phyloP scores from a whole-genome alignment of 1,284 basidiomycete genomes.

The Ustilago curta region DNA sequence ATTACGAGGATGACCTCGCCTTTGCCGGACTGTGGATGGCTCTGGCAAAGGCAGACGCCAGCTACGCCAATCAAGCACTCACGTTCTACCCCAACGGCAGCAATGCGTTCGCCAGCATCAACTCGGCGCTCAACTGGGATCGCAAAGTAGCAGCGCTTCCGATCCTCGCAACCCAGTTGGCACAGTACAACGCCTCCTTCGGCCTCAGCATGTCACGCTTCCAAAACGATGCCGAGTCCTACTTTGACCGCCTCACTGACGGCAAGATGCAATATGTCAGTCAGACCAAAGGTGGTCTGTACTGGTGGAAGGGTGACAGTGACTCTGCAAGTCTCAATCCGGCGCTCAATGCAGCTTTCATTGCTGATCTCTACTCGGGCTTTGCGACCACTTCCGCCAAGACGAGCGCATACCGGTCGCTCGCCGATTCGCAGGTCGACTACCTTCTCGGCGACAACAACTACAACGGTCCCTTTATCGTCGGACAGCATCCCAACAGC shows the following conservation, averaged over 20 bases:
- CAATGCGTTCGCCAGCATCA: constrained; percentile 74
- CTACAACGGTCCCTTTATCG: constrained; percentile 83
- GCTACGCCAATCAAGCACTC: constrained; percentile 77
- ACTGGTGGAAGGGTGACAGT: constrained; percentile 84
- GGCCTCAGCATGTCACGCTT: constrained; percentile 77
- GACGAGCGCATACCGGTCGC: constrained; percentile 77
- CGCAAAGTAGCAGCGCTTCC: constrained; percentile 80
- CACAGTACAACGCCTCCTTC: constrained; percentile 73
- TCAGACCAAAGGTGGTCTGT: constrained; percentile 76
- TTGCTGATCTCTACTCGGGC: constrained; percentile 80
- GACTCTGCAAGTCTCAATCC: constrained; percentile 84
- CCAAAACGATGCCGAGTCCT: constrained; percentile 79
- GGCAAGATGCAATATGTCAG: constrained; percentile 71
- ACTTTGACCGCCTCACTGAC: constrained; percentile 79
- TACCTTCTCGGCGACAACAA: constrained; percentile 88
- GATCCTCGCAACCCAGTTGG: constrained; percentile 76
- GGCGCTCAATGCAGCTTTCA: constrained; percentile 84
- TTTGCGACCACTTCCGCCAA: constrained; percentile 74
- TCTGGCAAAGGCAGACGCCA: constrained; percentile 76
- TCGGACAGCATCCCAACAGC: constrained; percentile 88
- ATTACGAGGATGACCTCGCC: constrained; percentile 71
- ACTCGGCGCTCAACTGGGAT: constrained; percentile 88
- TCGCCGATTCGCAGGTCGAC: constrained; percentile 80
- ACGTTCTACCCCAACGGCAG: constrained; percentile 73
- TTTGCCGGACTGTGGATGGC: constrained; percentile 82